Evolutionary conservation across 1,284 basidiomycete genomes (phyloP).

Genomic region (Pseudozyma tsukubaensis): DNA sequence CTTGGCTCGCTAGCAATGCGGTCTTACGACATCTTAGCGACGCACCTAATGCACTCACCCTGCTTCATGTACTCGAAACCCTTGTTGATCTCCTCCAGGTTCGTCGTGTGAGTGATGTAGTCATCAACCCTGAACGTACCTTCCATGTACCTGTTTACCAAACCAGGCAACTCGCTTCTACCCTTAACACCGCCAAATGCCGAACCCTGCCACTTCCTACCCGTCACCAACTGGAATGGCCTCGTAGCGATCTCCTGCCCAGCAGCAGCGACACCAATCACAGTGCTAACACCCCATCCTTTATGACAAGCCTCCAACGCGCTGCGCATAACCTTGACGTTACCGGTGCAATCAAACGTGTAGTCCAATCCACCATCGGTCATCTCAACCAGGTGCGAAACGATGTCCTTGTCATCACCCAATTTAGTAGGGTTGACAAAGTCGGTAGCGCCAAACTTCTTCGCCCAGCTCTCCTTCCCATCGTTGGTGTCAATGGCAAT

Average conservation of each 20-base stretch:
- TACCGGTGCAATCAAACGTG: slow-evolving; percentile 94
- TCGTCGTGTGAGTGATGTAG: slow-evolving; percentile 69
- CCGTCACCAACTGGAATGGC: slow-evolving; percentile 84
- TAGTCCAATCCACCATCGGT: slow-evolving; percentile 98
- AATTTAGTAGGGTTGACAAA: slow-evolving; percentile 88
- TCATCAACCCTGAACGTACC: slow-evolving; percentile 69
- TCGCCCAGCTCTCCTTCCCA: slow-evolving; percentile 82
- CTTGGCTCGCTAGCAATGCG: too few species aligned
- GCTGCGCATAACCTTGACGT: slow-evolving; percentile 92
- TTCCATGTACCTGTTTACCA: slow-evolving; percentile 66
- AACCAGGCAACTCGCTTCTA: slow-evolving; percentile 77
- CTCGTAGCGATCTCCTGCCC: slow-evolving; percentile 97
- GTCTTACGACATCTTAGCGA: slow-evolving; percentile 46
- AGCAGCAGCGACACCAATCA: slow-evolving; percentile 83
- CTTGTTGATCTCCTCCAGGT: slow-evolving; percentile 82
- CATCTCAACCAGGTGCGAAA: slow-evolving; percentile 88
- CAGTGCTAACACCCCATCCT: slow-evolving; percentile 82
- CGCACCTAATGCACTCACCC: slow-evolving; percentile 89
- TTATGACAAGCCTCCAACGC: slow-evolving; percentile 98
- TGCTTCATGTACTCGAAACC: slow-evolving; percentile 95
- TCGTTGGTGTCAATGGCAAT: slow-evolving; percentile 95
- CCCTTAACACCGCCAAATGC: slow-evolving; percentile 99
- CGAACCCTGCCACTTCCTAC: slow-evolving; percentile 94
- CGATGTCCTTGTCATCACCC: slow-evolving; percentile 74
- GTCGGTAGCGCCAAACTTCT: slow-evolving; percentile 95